These are phyloP conservation scores for Mucor ambiguus DNA, from an alignment of 371 early-diverging fungal species.

Conservation along the genomic window DNA sequence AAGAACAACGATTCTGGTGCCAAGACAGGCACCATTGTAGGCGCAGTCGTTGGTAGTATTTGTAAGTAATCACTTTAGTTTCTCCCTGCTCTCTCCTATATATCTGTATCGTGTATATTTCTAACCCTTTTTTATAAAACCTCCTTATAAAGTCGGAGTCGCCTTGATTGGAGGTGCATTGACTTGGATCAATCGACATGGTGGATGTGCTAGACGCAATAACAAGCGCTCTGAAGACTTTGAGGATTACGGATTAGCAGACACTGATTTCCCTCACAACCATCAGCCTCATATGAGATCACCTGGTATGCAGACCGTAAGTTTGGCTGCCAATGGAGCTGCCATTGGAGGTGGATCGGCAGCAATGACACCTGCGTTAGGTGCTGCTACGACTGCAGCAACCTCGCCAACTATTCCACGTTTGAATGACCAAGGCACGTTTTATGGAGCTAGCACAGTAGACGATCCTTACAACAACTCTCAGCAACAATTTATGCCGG, in stretches of 20 bases:
- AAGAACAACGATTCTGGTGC: slow-evolving; percentile 13
- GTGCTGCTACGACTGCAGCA: slow-evolving; percentile 14
- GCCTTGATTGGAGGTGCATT: slow-evolving; percentile 49
- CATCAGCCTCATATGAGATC: slow-evolving; percentile 32
- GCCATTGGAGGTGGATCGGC: slow-evolving; percentile 3
- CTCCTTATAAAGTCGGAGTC: slow-evolving; percentile 35
- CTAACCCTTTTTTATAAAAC: neutral
- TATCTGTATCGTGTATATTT: neutral
- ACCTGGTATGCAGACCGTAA: slow-evolving; percentile 1
- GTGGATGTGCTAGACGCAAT: slow-evolving; percentile 32
- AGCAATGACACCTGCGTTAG: slow-evolving; percentile 14
- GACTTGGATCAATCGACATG: slow-evolving; percentile 38
- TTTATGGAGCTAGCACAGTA: slow-evolving; percentile 16
- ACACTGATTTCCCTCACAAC: slow-evolving; percentile 49
- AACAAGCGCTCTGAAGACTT: slow-evolving; percentile 36
- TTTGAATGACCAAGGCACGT: slow-evolving; percentile 47
- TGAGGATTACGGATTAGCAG: slow-evolving; percentile 50
- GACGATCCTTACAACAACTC: slow-evolving; percentile 22
- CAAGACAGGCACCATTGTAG: slow-evolving; percentile 39
- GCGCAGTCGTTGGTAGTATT: slow-evolving; percentile 46
- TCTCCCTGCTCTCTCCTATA: neutral
- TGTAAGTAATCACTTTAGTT: slow-evolving; percentile 28
- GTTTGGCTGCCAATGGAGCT: neutral
- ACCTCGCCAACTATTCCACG: slow-evolving; percentile 43
- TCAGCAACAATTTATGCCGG: slow-evolving; percentile 16